Evolutionary conservation across 2,329 filamentous ascomycete genomes (phyloP).

Genomic region (Botrytis fragariae): DNA sequence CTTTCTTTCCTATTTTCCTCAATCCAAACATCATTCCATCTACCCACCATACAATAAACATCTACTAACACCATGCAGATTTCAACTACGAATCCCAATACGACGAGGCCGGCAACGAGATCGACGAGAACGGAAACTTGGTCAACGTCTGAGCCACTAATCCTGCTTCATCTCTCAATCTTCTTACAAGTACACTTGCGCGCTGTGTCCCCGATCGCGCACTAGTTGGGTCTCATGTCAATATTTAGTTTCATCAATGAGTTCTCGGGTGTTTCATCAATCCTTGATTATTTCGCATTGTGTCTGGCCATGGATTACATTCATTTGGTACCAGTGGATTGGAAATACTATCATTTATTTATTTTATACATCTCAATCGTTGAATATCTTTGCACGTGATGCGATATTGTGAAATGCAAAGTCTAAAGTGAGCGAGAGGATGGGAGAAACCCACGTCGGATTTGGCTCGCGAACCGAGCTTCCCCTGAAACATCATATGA

Average conservation of each 20-base stretch:
- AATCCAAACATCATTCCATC: not conserved
- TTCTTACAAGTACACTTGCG: not conserved
- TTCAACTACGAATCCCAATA: slow-evolving; percentile 2
- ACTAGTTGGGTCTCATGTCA: not conserved
- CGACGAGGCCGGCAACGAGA: slow-evolving; percentile 8
- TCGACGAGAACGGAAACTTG: slow-evolving; percentile 8
- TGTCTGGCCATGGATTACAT: not conserved
- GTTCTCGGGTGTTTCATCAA: not conserved
- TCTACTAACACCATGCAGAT: not conserved
- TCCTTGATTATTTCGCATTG: not conserved
- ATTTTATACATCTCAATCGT: not conserved
- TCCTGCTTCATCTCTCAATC: not conserved
- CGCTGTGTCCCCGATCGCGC: not conserved
- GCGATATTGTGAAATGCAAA: not conserved
- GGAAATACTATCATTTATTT: not conserved
- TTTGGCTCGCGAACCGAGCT: slow-evolving; percentile 8
- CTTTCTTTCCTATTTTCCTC: not conserved
- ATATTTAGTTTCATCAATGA: not conserved
- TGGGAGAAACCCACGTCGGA: not conserved
- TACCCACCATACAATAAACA: rapidly evolving
- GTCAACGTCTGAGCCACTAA: not conserved
- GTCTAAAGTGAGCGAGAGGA: not conserved
- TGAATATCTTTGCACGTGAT: not conserved
- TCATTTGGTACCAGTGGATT: not conserved
- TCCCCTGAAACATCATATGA: slow-evolving; percentile 8